Percentiles rank a stretch among this genome's conserved stretches.
Evolutionary conservation across 331 rosid species (phyloP).

Genomic region (Stylosanthes scabra): DNA sequence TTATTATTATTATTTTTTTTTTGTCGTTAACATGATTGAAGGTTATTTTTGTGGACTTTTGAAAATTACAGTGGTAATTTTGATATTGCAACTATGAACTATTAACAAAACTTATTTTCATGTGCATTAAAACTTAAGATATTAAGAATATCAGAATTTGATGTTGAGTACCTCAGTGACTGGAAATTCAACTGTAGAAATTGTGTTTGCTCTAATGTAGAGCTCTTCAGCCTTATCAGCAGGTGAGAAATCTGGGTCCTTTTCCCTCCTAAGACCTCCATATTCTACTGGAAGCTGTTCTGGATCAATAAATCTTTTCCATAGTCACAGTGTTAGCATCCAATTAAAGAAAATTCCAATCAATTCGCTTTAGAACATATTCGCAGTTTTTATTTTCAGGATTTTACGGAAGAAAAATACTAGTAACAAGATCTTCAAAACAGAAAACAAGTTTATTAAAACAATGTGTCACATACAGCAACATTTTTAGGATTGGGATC

Average conservation of each 20-base stretch:
- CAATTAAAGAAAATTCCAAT: background rate
- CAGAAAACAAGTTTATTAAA: too few species aligned
- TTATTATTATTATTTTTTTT: too few species aligned
- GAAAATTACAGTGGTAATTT: too few species aligned
- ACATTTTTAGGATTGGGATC: conserved; percentile 1
- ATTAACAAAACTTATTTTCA: background rate
- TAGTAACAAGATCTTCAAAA: too few species aligned
- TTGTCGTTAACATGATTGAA: too few species aligned
- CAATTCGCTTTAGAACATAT: too few species aligned
- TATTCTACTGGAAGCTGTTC: conserved; percentile 76
- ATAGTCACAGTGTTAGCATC: conserved; percentile 14
- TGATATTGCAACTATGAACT: too few species aligned
- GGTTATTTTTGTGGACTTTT: too few species aligned
- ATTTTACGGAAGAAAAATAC: too few species aligned
- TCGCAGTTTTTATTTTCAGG: too few species aligned
- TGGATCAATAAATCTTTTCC: conserved; percentile 64
- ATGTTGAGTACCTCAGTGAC: conserved; percentile 52
- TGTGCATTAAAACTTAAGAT: background rate
- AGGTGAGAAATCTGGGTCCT: conserved; percentile 63
- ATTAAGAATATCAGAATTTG: background rate
- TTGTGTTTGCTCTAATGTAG: conserved; percentile 51
- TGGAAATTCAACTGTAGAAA: conserved; percentile 58
- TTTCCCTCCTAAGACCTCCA: conserved; percentile 84
- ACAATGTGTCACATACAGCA: too few species aligned
- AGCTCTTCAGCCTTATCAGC: conserved; percentile 55